Conservation (phyloP, 2,329 filamentous ascomycete species). For the Diaporthe batatas region DNA sequence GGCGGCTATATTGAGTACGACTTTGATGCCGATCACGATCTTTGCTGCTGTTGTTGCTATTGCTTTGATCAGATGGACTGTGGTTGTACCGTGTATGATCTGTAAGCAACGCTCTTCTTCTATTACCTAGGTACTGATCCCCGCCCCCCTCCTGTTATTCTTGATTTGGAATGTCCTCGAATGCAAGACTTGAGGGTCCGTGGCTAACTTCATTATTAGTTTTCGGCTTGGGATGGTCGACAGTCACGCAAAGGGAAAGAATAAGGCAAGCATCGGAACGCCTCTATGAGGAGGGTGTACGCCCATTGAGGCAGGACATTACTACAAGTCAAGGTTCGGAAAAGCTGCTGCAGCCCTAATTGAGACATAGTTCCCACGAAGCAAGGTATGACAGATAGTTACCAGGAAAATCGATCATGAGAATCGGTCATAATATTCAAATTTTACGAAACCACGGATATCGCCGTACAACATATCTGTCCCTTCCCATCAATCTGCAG, state of each 20-base stretch:
- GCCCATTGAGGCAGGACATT: too few species aligned
- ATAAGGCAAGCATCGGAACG: not conserved
- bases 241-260: conserved; percentile 11
- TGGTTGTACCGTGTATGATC: conserved; percentile 25
- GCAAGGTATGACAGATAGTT: too few species aligned
- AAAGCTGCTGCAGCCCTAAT: not conserved
- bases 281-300: not conserved
- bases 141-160: too few species aligned
- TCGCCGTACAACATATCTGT: not conserved
- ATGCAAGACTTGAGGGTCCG: too few species aligned
- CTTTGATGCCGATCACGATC: conserved; percentile 48
- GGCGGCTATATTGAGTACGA: conserved; percentile 48
- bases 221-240: conserved; percentile 31
- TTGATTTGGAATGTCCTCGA: too few species aligned
- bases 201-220: not conserved
- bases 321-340: conserved; percentile 5
- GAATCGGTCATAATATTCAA: not conserved
- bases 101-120: too few species aligned
- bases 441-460: not conserved
- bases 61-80: conserved; percentile 43
- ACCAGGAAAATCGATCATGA: not conserved
- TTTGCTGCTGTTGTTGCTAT: conserved; percentile 47
- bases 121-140: too few species aligned
- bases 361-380: not conserved
- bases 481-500: not conserved